Base-by-base conservation (phyloP, 1,139 yeast genomes). In the Saccharomyces uvarum region DNA sequence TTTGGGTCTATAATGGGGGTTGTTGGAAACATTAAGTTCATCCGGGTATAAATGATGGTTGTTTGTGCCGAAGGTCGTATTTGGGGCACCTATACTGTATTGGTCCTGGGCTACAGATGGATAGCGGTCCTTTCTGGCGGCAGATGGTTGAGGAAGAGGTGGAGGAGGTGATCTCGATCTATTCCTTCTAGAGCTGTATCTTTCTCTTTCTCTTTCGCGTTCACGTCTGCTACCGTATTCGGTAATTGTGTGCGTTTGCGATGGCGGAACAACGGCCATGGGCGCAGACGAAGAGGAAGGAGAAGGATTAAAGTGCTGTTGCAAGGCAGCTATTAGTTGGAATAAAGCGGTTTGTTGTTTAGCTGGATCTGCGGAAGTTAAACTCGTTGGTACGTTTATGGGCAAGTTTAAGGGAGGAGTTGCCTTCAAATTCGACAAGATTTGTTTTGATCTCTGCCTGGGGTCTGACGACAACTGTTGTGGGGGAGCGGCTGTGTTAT, bases 1-100 rank as follows among this genome's bases (percentile, higher is more conserved):
- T 66, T 84, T 83, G 38, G 85, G 84, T 70, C 95, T 82, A 69
- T 75, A 86, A 69, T 86, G 90, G 5, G 87, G 83, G 53, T 82
- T 83, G 2, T 86, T 85, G 49, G 86, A 88, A 14, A 77, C 71
- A 66, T 87, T 86, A 65, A 75, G 73, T 69, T 87, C 93, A 53
- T 82, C 83, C 7, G 71, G 71, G 51, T 66, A 67, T 42, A 69
- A 53, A 47, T 68, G 71, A 55, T 69, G 72, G 47, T 68, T 68
- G 50, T 67, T 69, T 2, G 61, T 53, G 41, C 65, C 64, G 33
- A 63, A 56, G 51, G 57, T 59, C 3, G 60, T 61, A 49, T 61
- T 61, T 9, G 57, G 56, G 38, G 54, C 57, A 49, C 53, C 59
- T 48, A 50, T 59, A 53, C 56, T 57, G 27, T 57, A 54, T 31